phyloP scores from a whole-genome alignment of 2,329 filamentous ascomycete genomes.

The Fusarium floridanum region DNA sequence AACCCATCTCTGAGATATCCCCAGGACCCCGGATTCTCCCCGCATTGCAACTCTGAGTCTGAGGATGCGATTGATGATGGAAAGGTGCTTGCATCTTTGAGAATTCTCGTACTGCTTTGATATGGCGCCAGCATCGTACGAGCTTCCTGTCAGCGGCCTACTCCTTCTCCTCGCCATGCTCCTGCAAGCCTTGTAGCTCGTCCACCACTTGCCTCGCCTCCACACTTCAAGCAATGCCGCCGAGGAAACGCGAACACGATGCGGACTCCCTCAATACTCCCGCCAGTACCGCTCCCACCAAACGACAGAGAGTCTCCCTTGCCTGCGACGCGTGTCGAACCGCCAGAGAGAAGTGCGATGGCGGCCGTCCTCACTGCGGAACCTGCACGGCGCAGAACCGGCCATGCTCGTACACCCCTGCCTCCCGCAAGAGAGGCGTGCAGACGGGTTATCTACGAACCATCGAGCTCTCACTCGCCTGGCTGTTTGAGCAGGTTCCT shows the following conservation, averaged over 20 bases:
- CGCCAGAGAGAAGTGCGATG: conserved; percentile 80
- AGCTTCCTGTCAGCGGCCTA: conserved; percentile 14
- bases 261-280: conserved; percentile 44
- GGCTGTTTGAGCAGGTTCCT: conserved; percentile 73
- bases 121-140: conserved; percentile 42
- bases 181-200: conserved; percentile 38
- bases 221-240: conserved; percentile 52
- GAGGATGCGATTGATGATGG: conserved; percentile 29
- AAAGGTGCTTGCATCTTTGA: conserved; percentile 29
- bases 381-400: conserved; percentile 74
- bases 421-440: conserved; percentile 81
- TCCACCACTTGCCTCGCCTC: conserved; percentile 22
- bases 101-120: conserved; percentile 27
- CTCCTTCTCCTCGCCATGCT: conserved; percentile 39
- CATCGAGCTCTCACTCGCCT: conserved; percentile 76
- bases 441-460: conserved; percentile 85
- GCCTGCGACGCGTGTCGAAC: conserved; percentile 78
- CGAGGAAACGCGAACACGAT: conserved; percentile 52
- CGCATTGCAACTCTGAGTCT: conserved; percentile 38
- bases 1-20: conserved; percentile 37
- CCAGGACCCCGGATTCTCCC: conserved; percentile 46
- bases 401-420: conserved; percentile 78
- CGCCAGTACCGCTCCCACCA: conserved; percentile 51
- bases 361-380: conserved; percentile 74
- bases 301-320: conserved; percentile 75